phyloP scores from a whole-genome alignment of 225 moss, liverwort and hornwort species.

The Straminergon stramineum region DNA sequence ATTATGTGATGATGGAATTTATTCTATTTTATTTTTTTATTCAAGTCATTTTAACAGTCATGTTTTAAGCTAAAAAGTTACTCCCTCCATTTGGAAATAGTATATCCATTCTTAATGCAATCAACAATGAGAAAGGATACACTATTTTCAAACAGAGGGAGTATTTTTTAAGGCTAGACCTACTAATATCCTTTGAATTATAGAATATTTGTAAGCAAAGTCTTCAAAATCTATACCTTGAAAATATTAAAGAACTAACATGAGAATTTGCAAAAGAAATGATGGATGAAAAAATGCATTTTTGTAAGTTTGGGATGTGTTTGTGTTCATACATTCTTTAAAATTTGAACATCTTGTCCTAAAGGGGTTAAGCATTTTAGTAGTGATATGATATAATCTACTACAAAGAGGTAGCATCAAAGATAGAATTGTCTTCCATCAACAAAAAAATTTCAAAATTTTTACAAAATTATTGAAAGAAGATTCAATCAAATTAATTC shows the following conservation, averaged over 20 bases:
- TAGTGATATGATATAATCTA: not conserved
- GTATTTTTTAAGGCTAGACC: not conserved
- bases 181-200: not conserved
- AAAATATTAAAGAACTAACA: not conserved
- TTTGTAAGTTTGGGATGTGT: not conserved
- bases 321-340: fast-evolving
- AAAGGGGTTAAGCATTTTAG: not conserved
- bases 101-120: too few relatives aligned
- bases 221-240: not conserved
- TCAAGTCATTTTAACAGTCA: not conserved
- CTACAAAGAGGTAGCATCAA: not conserved
- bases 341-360: fast-evolving
- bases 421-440: not conserved
- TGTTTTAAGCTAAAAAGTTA: not conserved
- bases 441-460: not conserved
- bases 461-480: not conserved
- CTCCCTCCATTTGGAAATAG: too few relatives aligned
- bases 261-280: fast-evolving
- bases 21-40: too few relatives aligned
- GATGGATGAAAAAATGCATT: too few relatives aligned
- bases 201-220: too few relatives aligned
- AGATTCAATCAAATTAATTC: not conserved
- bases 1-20: not conserved
- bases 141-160: too few relatives aligned
- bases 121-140: too few relatives aligned